phyloP scores from a whole-genome alignment of 176 grass and related monocot species.

The Oryza nivara region DNA sequence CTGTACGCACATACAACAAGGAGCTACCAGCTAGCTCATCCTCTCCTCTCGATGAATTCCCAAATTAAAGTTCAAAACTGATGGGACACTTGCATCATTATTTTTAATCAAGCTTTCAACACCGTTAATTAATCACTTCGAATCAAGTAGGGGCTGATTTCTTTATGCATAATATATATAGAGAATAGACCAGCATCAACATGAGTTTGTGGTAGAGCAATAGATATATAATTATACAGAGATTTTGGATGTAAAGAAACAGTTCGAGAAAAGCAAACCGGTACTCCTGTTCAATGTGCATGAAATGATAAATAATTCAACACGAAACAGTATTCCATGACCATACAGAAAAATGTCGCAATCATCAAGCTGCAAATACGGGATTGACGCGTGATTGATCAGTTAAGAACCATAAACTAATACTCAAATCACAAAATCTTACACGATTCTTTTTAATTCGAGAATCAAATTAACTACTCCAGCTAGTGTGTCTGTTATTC shows the following conservation, averaged over 20 bases:
- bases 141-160: neutral
- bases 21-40: constrained; percentile 27
- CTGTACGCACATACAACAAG: constrained; percentile 42
- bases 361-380: neutral
- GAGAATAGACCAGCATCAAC: neutral
- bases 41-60: constrained; percentile 42
- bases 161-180: neutral
- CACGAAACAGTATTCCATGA: neutral
- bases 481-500: neutral
- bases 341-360: neutral
- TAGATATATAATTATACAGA: neutral
- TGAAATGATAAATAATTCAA: constrained; percentile 27
- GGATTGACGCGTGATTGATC: neutral
- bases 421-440: neutral
- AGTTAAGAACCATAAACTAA: neutral
- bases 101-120: neutral
- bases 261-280: neutral
- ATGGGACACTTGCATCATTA: constrained; percentile 41
- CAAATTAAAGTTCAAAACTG: constrained; percentile 39
- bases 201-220: neutral
- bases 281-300: neutral
- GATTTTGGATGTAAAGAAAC: neutral
- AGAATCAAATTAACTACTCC: neutral
- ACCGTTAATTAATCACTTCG: neutral
- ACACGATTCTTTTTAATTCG: neutral